Conservation (phyloP, 306 rosid genomes). For the Corylus americana region DNA sequence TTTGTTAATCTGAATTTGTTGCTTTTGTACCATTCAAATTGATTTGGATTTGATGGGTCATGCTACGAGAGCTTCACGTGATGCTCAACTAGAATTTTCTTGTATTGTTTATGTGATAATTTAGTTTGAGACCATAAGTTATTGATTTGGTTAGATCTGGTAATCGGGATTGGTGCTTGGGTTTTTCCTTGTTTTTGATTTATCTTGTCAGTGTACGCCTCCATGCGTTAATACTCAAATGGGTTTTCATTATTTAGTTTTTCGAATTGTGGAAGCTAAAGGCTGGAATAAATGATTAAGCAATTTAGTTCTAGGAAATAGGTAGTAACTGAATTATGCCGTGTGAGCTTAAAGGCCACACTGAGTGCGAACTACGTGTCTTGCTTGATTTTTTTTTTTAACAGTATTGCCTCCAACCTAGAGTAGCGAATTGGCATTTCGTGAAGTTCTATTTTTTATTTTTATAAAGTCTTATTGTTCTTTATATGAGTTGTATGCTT, state of each 20-base stretch:
- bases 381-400: not conserved
- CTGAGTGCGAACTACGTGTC: not conserved
- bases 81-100: not conserved
- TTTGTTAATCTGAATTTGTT: constrained; percentile 3
- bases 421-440: not conserved
- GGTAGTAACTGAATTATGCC: not conserved
- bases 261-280: not conserved
- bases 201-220: not conserved
- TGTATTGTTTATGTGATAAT: not conserved
- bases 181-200: not conserved
- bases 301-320: not conserved
- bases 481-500: not conserved
- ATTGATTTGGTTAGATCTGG: constrained; percentile 12
- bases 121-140: not conserved
- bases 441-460: not conserved
- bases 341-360: not conserved
- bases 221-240: not conserved
- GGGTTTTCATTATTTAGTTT: not conserved
- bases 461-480: not conserved
- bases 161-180: not conserved
- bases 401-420: not conserved
- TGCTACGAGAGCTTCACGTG: not conserved
- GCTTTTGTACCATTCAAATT: not conserved
- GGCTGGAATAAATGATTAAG: not conserved
- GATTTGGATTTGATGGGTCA: not conserved